These are phyloP conservation scores for Trametes villosa DNA, from an alignment of 768 basidiomycete species.

Conservation along the genomic window DNA sequence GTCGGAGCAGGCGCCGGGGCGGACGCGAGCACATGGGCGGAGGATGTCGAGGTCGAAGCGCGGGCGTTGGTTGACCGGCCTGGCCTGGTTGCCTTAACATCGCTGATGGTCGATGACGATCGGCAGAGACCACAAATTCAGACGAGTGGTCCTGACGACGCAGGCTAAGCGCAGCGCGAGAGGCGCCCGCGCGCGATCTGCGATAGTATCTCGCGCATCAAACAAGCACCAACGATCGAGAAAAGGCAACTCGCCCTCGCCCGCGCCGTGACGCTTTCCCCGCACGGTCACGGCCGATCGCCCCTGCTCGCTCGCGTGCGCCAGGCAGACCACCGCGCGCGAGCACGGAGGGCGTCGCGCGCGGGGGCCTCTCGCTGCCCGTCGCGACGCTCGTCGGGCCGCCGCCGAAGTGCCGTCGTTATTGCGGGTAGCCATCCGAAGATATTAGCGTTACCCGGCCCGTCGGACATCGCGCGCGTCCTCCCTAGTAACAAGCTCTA, in stretches of 20 bases:
- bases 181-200: slow-evolving; percentile 4
- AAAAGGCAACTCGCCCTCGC: slow-evolving; percentile 13
- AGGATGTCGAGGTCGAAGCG: slow-evolving; percentile 12
- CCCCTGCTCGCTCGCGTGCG: background rate
- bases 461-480: slow-evolving; percentile 20
- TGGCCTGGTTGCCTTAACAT: slow-evolving; percentile 24
- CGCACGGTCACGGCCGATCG: slow-evolving; percentile 9
- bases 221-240: slow-evolving; percentile 16
- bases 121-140: slow-evolving; percentile 24
- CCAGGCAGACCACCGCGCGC: background rate
- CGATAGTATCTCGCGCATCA: slow-evolving; percentile 19
- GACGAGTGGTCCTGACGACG: slow-evolving; percentile 22
- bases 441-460: slow-evolving; percentile 17
- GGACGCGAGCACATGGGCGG: slow-evolving; percentile 13
- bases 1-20: background rate
- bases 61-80: slow-evolving; percentile 16
- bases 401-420: slow-evolving; percentile 16
- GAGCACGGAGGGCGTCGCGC: background rate
- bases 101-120: slow-evolving; percentile 26
- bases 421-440: slow-evolving; percentile 19
- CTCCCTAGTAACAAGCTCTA: slow-evolving; percentile 26
- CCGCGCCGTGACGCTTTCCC: slow-evolving; percentile 6
- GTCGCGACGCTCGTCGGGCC: slow-evolving; percentile 9
- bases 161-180: background rate
- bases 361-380: background rate